Base-by-base conservation (phyloP, 2,329 filamentous ascomycete genomes). In the Stylonectria norvegica region DNA sequence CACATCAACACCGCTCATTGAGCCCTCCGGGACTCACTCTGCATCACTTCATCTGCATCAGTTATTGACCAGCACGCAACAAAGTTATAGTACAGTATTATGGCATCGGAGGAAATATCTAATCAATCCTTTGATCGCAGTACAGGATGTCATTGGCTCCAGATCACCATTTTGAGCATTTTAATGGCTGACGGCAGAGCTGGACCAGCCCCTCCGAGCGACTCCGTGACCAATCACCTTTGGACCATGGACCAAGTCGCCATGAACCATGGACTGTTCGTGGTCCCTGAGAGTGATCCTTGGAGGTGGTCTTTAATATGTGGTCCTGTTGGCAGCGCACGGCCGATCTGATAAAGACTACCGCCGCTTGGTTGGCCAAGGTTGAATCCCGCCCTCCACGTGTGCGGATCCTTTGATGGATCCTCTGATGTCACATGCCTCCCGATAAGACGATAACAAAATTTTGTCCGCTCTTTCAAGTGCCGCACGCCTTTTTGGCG, bases 121-220 rank as follows among this genome's bases (percentile, higher is more conserved):
- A 55, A 57, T 57, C 54, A 57, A 57, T 57, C 54, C 54, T 46
- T 54, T 19, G 54, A 57, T n/a, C 5, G 5, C 15, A 12, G 16
- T 8, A 12, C 22, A 25, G 22, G 22, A 25, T 12, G 22, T 12
- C n/a, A n/a, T n/a, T n/a, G n/a, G n/a, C n/a, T n/a, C n/a, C n/a
- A n/a, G n/a, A n/a, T n/a, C n/a, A n/a, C n/a, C n/a, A n/a, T n/a
- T n/a, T n/a, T n/a, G n/a, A n/a, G n/a, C n/a, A n/a, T n/a, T n/a
- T n/a, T n/a, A n/a, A n/a, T n/a, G n/a, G n/a, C n/a, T n/a, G n/a
- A n/a, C n/a, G n/a, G n/a, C n/a, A n/a, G n/a, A n/a, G n/a, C n/a
- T n/a, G n/a, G n/a, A n/a, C n/a, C n/a, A n/a, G n/a, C 28, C 28
- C 28, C 28, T 30, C 28, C n/a, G n/a, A n/a, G n/a, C n/a, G n/a